phyloP scores from a whole-genome alignment of 78 protist genomes.

The Dictyostelium firmibasis region DNA sequence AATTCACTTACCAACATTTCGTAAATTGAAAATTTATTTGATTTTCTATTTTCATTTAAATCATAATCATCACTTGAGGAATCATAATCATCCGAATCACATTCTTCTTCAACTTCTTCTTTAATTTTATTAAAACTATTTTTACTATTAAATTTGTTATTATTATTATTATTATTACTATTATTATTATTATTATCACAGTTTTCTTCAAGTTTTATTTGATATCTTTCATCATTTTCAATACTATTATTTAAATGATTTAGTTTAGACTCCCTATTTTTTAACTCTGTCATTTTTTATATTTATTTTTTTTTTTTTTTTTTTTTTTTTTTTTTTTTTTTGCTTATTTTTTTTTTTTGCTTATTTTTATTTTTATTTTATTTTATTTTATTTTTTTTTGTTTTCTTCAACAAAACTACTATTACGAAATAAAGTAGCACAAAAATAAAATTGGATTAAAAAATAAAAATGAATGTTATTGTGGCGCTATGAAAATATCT shows the following conservation, averaged over 20 bases:
- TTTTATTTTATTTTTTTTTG: not conserved
- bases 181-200: not conserved
- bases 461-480: not conserved
- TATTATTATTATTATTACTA: not conserved
- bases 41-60: not conserved
- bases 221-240: not conserved
- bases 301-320: not conserved
- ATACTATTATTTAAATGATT: not conserved
- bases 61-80: not conserved
- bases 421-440: not conserved
- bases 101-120: not conserved
- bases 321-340: no score
- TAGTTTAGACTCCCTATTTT: not conserved
- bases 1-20: conserved; percentile 25
- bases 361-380: not conserved
- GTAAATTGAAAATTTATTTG: not conserved
- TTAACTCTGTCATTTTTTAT: not conserved
- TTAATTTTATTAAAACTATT: not conserved
- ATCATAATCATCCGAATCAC: not conserved
- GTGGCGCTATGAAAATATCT: not conserved
- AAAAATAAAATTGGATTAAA: not conserved
- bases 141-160: not conserved
- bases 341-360: no score
- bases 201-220: not conserved
- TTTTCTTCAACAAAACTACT: not conserved